phyloP scores from a whole-genome alignment of 805 yeast genomes.

The Nakazawaea sp. region DNA sequence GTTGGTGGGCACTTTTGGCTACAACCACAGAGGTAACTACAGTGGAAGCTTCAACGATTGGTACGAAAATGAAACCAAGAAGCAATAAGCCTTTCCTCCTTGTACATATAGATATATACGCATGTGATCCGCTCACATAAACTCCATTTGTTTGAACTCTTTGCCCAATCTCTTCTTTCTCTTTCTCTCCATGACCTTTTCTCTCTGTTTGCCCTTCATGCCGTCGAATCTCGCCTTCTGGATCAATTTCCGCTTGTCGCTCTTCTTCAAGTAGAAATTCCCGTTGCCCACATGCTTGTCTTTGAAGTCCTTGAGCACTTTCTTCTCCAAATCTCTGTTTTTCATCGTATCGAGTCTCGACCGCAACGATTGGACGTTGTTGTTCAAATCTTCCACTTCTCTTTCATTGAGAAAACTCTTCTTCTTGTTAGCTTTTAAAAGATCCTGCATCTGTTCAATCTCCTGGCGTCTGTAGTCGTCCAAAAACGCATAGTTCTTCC shows the following conservation, averaged over 20 bases:
- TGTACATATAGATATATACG: conserved; percentile 1
- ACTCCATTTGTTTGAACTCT: conserved; percentile 51
- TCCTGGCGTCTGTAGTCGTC: conserved; percentile 82
- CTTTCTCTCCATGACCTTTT: conserved; percentile 80
- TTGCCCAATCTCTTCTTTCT: conserved; percentile 79
- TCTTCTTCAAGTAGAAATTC: conserved; percentile 55
- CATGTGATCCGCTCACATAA: conserved; percentile 9
- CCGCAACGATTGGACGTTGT: conserved; percentile 53
- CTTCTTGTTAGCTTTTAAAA: conserved; percentile 49
- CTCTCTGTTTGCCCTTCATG: conserved; percentile 67
- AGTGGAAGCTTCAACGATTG: conserved; percentile 86
- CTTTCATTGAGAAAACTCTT: conserved; percentile 30
- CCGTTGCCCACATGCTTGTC: conserved; percentile 41
- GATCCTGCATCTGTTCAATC: conserved; percentile 47
- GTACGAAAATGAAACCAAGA: conserved; percentile 37
- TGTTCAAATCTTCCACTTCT: conserved; percentile 48
- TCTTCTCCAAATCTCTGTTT: conserved; percentile 67
- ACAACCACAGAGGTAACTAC: conserved; percentile 77
- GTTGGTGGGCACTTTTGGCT: conserved; percentile 86
- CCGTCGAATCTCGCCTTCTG: conserved; percentile 73
- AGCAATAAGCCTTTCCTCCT: too few species aligned
- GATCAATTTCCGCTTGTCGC: conserved; percentile 66
- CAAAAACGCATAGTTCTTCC: conserved; percentile 77
- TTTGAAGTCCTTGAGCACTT: conserved; percentile 57
- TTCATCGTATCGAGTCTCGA: conserved; percentile 63